A percentile compares a stretch with the other conserved stretches of the same genome.
Evolutionary conservation across 1,139 yeast species (phyloP).

Genomic region (Pichia sp.): DNA sequence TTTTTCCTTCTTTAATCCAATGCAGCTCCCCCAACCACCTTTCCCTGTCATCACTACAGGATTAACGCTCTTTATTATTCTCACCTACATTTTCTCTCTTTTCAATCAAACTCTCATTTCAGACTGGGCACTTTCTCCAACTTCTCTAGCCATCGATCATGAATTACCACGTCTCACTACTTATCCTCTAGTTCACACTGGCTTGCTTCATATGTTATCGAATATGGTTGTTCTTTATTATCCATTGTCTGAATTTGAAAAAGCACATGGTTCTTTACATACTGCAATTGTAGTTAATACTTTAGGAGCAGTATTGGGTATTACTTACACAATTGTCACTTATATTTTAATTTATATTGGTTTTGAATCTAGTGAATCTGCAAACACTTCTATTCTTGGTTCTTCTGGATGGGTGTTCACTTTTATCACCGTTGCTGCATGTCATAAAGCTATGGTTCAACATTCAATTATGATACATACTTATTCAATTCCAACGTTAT

Average conservation of each 20-base stretch:
- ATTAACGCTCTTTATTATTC: conserved; percentile 39
- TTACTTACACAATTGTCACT: conserved; percentile 59
- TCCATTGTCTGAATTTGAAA: conserved; percentile 67
- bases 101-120: conserved; percentile 31
- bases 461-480: conserved; percentile 36
- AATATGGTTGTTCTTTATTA: conserved; percentile 54
- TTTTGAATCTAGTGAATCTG: conserved; percentile 29
- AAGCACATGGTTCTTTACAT: conserved; percentile 74
- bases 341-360: conserved; percentile 30
- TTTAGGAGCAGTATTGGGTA: conserved; percentile 63
- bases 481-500: conserved; percentile 51
- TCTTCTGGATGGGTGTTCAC: conserved; percentile 75
- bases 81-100: conserved; percentile 34
- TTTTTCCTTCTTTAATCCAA: not conserved
- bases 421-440: conserved; percentile 57
- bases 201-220: conserved; percentile 55
- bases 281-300: conserved; percentile 79
- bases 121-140: conserved; percentile 41
- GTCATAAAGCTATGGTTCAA: conserved; percentile 46
- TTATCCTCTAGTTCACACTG: conserved; percentile 66
- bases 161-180: conserved; percentile 59
- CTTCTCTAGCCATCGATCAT: conserved; percentile 40
- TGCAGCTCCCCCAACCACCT: conserved; percentile 5
- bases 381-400: conserved; percentile 54
- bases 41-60: conserved; percentile 16